phyloP scores from a whole-genome alignment of 805 yeast genomes.

The Ogataea henricii region DNA sequence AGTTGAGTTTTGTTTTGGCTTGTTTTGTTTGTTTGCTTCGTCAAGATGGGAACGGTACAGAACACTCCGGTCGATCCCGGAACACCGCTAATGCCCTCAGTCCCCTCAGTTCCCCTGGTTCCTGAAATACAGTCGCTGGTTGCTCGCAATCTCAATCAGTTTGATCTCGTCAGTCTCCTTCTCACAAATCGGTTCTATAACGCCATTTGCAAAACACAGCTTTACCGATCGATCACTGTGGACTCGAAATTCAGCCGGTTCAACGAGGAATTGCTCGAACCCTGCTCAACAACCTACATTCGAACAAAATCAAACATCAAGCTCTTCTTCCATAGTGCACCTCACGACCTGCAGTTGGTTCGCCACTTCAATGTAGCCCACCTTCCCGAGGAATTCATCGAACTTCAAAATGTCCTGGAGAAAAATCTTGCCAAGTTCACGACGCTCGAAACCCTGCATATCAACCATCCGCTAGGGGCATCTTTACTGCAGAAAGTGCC shows the following conservation, averaged over 20 bases:
- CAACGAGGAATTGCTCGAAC: constrained; percentile 25
- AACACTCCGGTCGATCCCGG: too few relatives aligned
- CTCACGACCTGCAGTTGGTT: constrained; percentile 12
- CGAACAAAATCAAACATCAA: constrained; percentile 19
- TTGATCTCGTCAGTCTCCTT: constrained; percentile 25
- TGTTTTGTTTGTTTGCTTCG: neutral
- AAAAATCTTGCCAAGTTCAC: constrained; percentile 5
- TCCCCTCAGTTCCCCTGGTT: constrained; percentile 8
- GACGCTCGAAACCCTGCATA: constrained; percentile 3
- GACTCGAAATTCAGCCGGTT: constrained; percentile 28
- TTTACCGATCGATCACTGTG: constrained; percentile 27
- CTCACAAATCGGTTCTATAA: constrained; percentile 13
- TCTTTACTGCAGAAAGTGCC: constrained; percentile 14
- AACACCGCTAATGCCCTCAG: too few relatives aligned
- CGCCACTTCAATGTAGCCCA: constrained; percentile 18
- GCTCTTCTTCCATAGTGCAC: constrained; percentile 7
- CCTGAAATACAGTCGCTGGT: constrained; percentile 27
- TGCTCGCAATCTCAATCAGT: constrained; percentile 24
- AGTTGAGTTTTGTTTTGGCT: constrained; percentile 4
- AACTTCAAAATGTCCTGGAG: constrained; percentile 25
- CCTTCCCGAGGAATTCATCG: constrained; percentile 32
- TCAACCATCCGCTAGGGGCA: constrained; percentile 19
- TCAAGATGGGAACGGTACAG: neutral
- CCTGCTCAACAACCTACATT: constrained; percentile 15
- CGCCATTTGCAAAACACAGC: constrained; percentile 8